Percentiles rank a stretch among this genome's conserved stretches.
These are phyloP conservation scores for Taphrina confusa DNA, from an alignment of 1,139 yeast genomes.

Conservation along the genomic window DNA sequence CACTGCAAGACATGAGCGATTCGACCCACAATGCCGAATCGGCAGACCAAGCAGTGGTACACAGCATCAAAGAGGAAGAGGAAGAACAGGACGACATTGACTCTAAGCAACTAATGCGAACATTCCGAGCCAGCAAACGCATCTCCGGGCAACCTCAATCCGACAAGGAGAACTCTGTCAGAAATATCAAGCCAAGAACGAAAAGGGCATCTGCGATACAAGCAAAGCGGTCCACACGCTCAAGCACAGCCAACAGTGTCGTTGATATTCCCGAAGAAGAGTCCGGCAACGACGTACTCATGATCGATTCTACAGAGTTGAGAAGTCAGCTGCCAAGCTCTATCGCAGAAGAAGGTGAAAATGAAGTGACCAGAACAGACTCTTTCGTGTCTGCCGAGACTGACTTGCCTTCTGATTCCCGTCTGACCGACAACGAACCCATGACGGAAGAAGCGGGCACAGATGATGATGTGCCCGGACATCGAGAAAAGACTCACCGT, in stretches of 20 bases:
- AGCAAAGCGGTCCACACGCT: neutral
- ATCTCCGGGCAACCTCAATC: neutral
- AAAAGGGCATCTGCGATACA: neutral
- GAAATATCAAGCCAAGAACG: neutral
- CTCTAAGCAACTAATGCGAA: neutral
- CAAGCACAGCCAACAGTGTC: neutral
- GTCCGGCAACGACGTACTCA: no score
- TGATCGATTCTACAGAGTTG: no score
- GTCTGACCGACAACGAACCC: no score
- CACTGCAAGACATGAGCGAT: slow-evolving; percentile 8
- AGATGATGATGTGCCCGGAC: no score
- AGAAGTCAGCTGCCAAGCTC: neutral
- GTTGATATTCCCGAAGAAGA: no score
- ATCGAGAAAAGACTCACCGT: no score
- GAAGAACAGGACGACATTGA: neutral
- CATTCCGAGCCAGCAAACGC: neutral
- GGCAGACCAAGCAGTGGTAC: neutral
- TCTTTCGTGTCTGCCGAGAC: neutral
- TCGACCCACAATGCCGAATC: neutral
- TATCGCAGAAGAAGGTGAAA: slow-evolving; percentile 1
- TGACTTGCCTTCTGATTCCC: no score
- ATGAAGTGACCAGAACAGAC: neutral
- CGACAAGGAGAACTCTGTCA: slow-evolving; percentile 3
- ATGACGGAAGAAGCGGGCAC: no score
- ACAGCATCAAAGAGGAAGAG: slow-evolving; percentile 6